Base-by-base conservation (phyloP, 768 basidiomycete genomes). In the Punctularia strigosozonata region DNA sequence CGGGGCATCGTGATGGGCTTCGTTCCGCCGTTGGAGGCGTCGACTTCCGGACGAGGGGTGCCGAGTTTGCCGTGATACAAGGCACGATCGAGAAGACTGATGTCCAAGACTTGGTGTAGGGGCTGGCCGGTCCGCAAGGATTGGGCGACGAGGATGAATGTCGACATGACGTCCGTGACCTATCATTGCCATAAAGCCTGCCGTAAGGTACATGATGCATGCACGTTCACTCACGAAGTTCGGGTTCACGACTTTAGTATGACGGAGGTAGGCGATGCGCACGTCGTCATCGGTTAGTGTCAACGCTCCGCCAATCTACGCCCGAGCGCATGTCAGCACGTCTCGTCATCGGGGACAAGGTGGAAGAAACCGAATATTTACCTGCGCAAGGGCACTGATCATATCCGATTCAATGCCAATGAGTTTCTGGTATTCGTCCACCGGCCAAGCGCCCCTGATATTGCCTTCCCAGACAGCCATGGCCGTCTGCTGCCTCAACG, bases 401-500 rank as follows among this genome's bases (percentile, higher is more conserved):
- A 75, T 61, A 22, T 69, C 63, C 6, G 48, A 42, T 51, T 75
- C 60, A 1, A 63, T 45, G 18, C 58, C 55, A 14, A 65, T 44
- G 4, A 77, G 46, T 15, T 53, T 52, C 23, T 50, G 50, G 43
- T 76, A 77, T 40, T 70, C 62, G 18, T 64, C 55, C 23, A 53
- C 49, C 2, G 73, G 69, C 73, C 73, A 79, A 15, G 59, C 61
- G 6, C 77, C 76, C 4, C 71, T 54, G 8, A 69, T 50, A 41
- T 50, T 66, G n/a, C 67, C 68, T 43, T 69, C 68, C 68, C 68
- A 69, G 41, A 50, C 58, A 6, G 68, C 67, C 24, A 61, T 44
- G 17, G 44, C 45, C 4, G 66, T 65, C 47, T 57, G 49, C 34
- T 49, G 41, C 32, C 53, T 51, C 34, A 69, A 43, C 10, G 56